phyloP scores from a whole-genome alignment of 306 rosid species.

The Medicago ruthenica region DNA sequence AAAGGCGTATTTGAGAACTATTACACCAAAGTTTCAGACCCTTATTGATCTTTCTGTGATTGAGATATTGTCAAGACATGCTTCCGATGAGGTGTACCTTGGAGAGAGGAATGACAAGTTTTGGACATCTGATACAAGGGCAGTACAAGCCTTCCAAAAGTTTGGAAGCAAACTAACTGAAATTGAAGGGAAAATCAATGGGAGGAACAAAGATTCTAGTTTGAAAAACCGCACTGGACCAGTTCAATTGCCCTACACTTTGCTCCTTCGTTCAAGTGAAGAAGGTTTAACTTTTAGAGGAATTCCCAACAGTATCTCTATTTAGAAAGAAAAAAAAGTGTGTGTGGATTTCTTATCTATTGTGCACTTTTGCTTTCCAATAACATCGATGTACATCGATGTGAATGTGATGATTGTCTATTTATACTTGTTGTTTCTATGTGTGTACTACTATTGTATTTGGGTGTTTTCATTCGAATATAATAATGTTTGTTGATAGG shows the following conservation, averaged over 20 bases:
- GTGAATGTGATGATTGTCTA: not conserved
- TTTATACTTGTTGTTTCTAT: not conserved
- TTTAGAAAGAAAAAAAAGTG: not conserved
- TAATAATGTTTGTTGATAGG: not conserved
- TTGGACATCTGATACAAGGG: constrained; percentile 47
- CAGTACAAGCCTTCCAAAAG: constrained; percentile 42
- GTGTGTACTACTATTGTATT: constrained; percentile 3
- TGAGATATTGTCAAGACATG: constrained; percentile 71
- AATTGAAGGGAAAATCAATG: constrained; percentile 31
- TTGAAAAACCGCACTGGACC: constrained; percentile 63
- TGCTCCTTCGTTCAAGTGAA: constrained; percentile 67
- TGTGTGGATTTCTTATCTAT: not conserved
- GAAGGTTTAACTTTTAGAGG: constrained; percentile 77
- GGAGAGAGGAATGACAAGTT: constrained; percentile 50
- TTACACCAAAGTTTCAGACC: constrained; percentile 64
- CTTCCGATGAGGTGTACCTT: constrained; percentile 67
- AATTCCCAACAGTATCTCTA: constrained; percentile 76
- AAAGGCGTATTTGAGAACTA: constrained; percentile 62
- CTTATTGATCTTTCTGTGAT: constrained; percentile 66
- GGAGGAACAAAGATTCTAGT: constrained; percentile 37
- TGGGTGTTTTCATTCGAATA: not conserved
- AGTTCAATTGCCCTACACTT: constrained; percentile 64
- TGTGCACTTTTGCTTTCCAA: not conserved
- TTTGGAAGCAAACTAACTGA: constrained; percentile 45
- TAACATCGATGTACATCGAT: not conserved